Evolutionary conservation across 202 grass and related monocot genomes (phyloP).

Genomic region (Carex sylvatica): DNA sequence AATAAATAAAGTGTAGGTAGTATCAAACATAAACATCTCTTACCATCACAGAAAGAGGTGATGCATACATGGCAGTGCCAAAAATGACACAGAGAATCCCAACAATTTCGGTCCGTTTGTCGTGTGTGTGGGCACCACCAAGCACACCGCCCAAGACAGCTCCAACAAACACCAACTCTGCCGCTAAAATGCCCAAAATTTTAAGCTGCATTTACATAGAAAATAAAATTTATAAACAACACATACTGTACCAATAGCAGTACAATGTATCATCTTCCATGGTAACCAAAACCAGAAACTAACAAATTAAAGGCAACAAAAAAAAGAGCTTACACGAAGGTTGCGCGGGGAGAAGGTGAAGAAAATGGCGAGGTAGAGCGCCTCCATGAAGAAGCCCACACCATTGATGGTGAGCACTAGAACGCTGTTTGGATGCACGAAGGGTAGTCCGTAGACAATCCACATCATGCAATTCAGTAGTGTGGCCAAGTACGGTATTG

Average conservation of each 20-base stretch:
- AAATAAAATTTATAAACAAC: not conserved
- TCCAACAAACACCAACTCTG: constrained; percentile 40
- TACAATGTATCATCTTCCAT: not conserved
- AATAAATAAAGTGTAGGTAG: not conserved
- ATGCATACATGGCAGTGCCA: constrained; percentile 50
- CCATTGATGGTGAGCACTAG: constrained; percentile 76
- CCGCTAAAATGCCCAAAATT: constrained; percentile 31
- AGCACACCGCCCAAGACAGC: constrained; percentile 38
- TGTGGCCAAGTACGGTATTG: constrained; percentile 56
- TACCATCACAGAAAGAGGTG: constrained; percentile 68
- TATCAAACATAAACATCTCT: too few species aligned
- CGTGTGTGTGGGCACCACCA: constrained; percentile 26
- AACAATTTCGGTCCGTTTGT: constrained; percentile 46
- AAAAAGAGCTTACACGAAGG: constrained; percentile 31
- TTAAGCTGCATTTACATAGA: constrained; percentile 26
- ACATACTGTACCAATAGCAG: not conserved
- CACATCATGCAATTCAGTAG: constrained; percentile 69
- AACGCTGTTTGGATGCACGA: constrained; percentile 67
- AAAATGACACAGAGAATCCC: constrained; percentile 62
- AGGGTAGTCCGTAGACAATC: constrained; percentile 66
- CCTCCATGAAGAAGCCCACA: constrained; percentile 51
- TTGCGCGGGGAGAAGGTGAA: constrained; percentile 28
- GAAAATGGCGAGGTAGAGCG: constrained; percentile 46
- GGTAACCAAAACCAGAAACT: too few species aligned
- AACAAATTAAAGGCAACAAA: not conserved